Evolutionary conservation across 306 rosid genomes (phyloP), one percentile per base, ranked within the genome.

Genomic region (Hippophae gyantsensis): DNA sequence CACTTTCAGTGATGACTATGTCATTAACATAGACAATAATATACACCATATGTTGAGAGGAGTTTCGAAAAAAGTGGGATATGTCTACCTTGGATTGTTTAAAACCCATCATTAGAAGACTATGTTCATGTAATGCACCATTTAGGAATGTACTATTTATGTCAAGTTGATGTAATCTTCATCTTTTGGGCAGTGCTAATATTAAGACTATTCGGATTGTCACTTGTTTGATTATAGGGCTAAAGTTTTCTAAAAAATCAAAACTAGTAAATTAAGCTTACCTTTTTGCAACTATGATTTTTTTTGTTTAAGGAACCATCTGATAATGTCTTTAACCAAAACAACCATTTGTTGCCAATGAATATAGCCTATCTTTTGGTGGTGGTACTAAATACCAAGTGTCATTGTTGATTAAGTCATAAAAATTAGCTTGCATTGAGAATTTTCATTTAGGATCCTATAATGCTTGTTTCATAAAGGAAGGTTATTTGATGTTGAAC

Each of bases 1-100:
- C 3, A 0, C 23, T 52, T 7, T 26, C 38, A n/a, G 27, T 52
- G 6, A 52, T 5, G 7, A 52, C 6, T 5, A 52, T 52, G 13
- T 52, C 55, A 52, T 52, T 1, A 13, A 13, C 1, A 13, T 52
- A 13, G 0, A 52, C 1, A 4, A 13, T 5, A 3, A 4, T 2
- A 18, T 18, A 18, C 18, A 18, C 18, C 18, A 18, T 18, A 18
- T 18, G 18, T 27, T 27, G 8, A n/a, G 9, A 25, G 2, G 7
- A n/a, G 4, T 0, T 0, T 3, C 0, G 0, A 27, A 13, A 7
- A 1, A 13, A 52, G 0, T 5, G 8, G 1, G 9, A 13, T 3
- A n/a, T 25, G 5, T 5, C 9, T 6, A 8, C 8, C 7, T 9
- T 9, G 7, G 27, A 52, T 9, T n/a, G 13, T 13, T 0, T 7